phyloP scores from a whole-genome alignment of 805 yeast species.

The Yarrowia sp. region DNA sequence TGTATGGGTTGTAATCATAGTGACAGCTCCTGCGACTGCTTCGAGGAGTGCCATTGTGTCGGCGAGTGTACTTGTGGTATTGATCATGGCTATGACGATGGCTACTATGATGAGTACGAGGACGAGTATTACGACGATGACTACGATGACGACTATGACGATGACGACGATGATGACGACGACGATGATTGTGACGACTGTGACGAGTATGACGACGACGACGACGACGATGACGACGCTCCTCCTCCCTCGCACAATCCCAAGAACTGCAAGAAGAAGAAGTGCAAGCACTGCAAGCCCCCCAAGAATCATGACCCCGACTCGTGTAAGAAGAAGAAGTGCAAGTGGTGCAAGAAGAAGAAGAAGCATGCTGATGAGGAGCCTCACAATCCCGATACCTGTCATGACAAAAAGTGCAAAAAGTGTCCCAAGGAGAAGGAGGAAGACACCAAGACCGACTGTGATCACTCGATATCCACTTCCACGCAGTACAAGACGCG shows the following conservation, averaged over 20 bases:
- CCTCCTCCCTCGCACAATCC: slow-evolving; percentile 23
- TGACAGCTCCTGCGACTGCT: slow-evolving; percentile 24
- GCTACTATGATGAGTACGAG: slow-evolving; percentile 24
- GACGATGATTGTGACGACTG: neutral
- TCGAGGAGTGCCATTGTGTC: slow-evolving; percentile 24
- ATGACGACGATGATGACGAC: slow-evolving; percentile 12
- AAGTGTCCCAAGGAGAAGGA: slow-evolving; percentile 22
- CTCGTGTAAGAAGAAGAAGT: slow-evolving; percentile 29
- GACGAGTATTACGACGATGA: slow-evolving; percentile 32
- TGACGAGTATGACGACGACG: slow-evolving; percentile 1
- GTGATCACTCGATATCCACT: slow-evolving; percentile 23
- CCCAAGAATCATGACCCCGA: slow-evolving; percentile 31
- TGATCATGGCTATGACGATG: slow-evolving; percentile 29
- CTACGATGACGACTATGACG: slow-evolving; percentile 16
- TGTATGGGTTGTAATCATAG: slow-evolving; percentile 28
- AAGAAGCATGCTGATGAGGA: slow-evolving; percentile 8
- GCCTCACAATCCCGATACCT: slow-evolving; percentile 12
- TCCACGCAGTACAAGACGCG: slow-evolving; percentile 20
- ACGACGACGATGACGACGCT: slow-evolving; percentile 7
- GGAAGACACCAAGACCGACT: slow-evolving; percentile 13
- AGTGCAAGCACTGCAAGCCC: slow-evolving; percentile 27
- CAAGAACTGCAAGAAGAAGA: slow-evolving; percentile 27
- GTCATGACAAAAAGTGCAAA: slow-evolving; percentile 28
- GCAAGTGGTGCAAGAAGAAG: slow-evolving; percentile 28
- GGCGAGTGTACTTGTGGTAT: slow-evolving; percentile 29